Conservation (phyloP, 1,284 basidiomycete species). For the Polyporus tsugae region DNA sequence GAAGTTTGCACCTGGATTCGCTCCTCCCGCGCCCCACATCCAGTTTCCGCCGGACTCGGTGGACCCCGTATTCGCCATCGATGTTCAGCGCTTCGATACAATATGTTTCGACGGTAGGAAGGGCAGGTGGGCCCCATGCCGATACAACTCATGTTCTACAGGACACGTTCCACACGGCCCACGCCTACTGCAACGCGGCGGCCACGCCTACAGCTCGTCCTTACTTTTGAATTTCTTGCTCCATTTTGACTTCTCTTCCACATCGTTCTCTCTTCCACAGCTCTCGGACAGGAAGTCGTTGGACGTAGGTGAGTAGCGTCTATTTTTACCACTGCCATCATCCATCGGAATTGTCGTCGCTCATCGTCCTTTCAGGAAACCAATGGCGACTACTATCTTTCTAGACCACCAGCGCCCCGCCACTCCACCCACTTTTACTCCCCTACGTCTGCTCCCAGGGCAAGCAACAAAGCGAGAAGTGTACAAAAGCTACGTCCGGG, state of each 20-base stretch:
- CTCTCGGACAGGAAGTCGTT: not conserved
- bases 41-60: too few relatives aligned
- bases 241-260: not conserved
- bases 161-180: not conserved
- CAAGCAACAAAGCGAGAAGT: constrained; percentile 1
- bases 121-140: not conserved
- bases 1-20: too few relatives aligned
- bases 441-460: not conserved
- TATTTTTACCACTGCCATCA: not conserved
- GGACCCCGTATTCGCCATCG: not conserved
- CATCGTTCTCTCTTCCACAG: not conserved
- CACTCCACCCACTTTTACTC: not conserved
- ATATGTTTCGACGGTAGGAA: not conserved
- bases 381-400: not conserved
- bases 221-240: not conserved
- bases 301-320: not conserved
- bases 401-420: not conserved
- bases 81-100: not conserved
- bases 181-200: not conserved
- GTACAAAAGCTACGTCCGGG: constrained; percentile 6
- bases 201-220: not conserved
- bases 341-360: not conserved
- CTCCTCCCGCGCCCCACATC: too few relatives aligned
- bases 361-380: not conserved
- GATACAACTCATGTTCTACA: not conserved